These are phyloP conservation scores for Vicia faba DNA, from an alignment of 306 rosid species.

Conservation along the genomic window DNA sequence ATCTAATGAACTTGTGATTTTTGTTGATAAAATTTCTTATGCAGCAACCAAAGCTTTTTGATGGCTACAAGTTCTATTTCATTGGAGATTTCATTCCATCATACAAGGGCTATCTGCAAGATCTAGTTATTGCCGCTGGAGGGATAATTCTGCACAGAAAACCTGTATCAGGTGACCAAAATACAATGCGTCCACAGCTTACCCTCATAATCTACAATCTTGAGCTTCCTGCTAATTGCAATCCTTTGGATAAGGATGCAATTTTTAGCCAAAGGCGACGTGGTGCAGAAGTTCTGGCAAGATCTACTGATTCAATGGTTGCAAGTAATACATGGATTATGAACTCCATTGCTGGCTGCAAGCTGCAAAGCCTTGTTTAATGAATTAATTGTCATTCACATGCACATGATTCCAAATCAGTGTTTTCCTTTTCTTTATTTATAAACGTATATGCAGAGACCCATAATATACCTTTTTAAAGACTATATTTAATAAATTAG, in stretches of 20 bases:
- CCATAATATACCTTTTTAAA: not conserved
- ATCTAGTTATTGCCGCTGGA: conserved; percentile 86
- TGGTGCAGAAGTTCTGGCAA: conserved; percentile 70
- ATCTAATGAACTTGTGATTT: conserved; percentile 23
- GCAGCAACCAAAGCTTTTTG: conserved; percentile 85
- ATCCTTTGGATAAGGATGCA: conserved; percentile 40
- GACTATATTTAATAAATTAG: not conserved
- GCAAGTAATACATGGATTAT: conserved; percentile 83
- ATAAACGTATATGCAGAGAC: not conserved
- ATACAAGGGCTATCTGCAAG: conserved; percentile 77
- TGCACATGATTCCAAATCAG: conserved; percentile 27
- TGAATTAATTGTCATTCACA: conserved; percentile 38
- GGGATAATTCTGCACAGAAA: conserved; percentile 81
- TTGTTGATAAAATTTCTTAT: conserved; percentile 31
- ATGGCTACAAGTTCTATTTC: conserved; percentile 74
- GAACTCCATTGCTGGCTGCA: conserved; percentile 89
- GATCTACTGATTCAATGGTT: conserved; percentile 61
- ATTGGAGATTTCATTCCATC: conserved; percentile 70
- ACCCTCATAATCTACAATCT: conserved; percentile 72
- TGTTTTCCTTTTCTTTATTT: conserved; percentile 5
- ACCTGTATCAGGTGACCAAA: conserved; percentile 55
- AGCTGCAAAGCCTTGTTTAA: conserved; percentile 53
- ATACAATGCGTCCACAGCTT: conserved; percentile 35
- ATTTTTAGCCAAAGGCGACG: conserved; percentile 46
- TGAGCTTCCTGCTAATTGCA: conserved; percentile 63